phyloP scores from a whole-genome alignment of 805 yeast species.

The Candida ovalis region DNA sequence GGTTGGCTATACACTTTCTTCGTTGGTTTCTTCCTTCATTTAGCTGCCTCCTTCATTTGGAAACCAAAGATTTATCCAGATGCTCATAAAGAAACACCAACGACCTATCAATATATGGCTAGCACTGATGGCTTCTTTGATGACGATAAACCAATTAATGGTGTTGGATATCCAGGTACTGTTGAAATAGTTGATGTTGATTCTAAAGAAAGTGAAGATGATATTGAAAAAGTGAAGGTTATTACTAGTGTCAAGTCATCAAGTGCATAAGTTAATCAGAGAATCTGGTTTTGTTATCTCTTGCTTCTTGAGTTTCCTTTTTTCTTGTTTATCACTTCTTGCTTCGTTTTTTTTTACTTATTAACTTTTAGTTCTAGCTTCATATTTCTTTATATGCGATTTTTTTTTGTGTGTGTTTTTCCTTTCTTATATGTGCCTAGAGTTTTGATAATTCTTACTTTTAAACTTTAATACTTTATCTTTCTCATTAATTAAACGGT shows the following conservation, averaged over 20 bases:
- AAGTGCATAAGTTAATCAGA: slow-evolving; percentile 14
- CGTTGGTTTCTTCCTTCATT: slow-evolving; percentile 13
- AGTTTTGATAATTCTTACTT: too few species aligned
- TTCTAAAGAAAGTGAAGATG: slow-evolving; percentile 4
- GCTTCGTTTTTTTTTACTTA: too few species aligned
- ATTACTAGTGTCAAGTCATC: slow-evolving; percentile 18
- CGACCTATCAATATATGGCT: slow-evolving; percentile 21
- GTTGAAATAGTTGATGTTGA: slow-evolving; percentile 11
- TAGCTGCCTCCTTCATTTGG: slow-evolving; percentile 10
- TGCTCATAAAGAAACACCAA: slow-evolving; percentile 18
- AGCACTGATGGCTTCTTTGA: slow-evolving; percentile 22
- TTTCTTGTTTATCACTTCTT: too few species aligned
- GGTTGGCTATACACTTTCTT: slow-evolving; percentile 25
- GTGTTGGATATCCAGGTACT: slow-evolving; percentile 20
- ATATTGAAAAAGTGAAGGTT: slow-evolving; percentile 10
- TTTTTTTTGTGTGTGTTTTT: too few species aligned
- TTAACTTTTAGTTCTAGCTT: too few species aligned
- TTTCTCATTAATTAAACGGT: too few species aligned
- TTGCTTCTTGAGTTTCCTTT: not conserved
- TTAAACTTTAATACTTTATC: too few species aligned
- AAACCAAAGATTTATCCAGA: slow-evolving; percentile 22
- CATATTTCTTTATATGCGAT: too few species aligned
- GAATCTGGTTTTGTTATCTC: not conserved
- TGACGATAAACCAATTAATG: slow-evolving; percentile 23
- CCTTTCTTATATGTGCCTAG: too few species aligned